These are phyloP conservation scores for Trichopus zeylanicus DNA, from an alignment of 116 monocot genomes.

Conservation along the genomic window DNA sequence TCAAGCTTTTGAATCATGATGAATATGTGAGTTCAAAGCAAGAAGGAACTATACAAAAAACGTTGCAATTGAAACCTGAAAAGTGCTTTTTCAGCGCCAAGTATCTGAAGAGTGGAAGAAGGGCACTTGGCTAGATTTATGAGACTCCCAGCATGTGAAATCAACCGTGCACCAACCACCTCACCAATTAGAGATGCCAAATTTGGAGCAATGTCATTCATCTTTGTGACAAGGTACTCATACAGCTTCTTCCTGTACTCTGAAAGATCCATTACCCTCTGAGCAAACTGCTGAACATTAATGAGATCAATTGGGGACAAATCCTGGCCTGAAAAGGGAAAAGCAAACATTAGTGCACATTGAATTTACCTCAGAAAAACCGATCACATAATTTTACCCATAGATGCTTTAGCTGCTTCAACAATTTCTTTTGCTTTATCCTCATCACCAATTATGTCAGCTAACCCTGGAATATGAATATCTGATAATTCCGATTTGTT, in stretches of 20 bases:
- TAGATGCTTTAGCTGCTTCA: constrained; percentile 94
- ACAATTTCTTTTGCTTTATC: constrained; percentile 94
- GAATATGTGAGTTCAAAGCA: too few species aligned
- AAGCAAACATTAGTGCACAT: neutral
- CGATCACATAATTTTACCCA: constrained; percentile 37
- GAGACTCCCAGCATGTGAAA: constrained; percentile 93
- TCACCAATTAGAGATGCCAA: constrained; percentile 77
- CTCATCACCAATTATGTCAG: constrained; percentile 83
- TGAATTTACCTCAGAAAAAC: neutral
- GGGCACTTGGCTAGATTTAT: constrained; percentile 91
- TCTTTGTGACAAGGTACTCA: constrained; percentile 82
- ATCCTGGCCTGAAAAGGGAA: constrained; percentile 67
- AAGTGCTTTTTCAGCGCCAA: constrained; percentile 93
- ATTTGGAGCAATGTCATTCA: constrained; percentile 92
- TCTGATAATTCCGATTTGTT: constrained; percentile 78
- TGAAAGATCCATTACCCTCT: constrained; percentile 70
- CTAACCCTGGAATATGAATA: constrained; percentile 50
- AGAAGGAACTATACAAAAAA: too few species aligned
- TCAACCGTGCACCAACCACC: constrained; percentile 79
- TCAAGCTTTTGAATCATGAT: too few species aligned
- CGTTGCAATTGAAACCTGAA: too few species aligned
- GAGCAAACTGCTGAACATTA: constrained; percentile 82
- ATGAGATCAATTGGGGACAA: constrained; percentile 74
- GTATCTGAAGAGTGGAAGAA: constrained; percentile 87
- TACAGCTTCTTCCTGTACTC: constrained; percentile 81